Base-by-base conservation (phyloP, 1,284 basidiomycete species). In the Anthracocystis panici-leucophaei region DNA sequence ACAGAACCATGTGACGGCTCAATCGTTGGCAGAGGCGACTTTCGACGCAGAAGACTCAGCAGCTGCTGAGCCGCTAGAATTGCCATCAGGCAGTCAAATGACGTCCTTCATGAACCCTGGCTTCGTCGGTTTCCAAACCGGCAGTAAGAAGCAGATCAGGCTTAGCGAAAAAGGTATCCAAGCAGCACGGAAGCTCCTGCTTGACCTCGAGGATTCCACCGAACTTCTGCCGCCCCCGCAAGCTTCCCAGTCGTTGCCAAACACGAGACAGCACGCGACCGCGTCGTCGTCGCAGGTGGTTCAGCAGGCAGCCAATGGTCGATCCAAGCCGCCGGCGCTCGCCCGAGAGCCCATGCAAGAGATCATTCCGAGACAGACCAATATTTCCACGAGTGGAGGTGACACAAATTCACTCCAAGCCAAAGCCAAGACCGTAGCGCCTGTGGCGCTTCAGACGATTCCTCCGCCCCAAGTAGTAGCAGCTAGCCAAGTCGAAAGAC, bases 111-210 rank as follows among this genome's bases (percentile, higher is more conserved):
- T 75, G 21, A 56, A 65, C 18, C 56, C 66, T 7, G 18, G 50
- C 12, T 77, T 77, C 42, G 58, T 29, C 20, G 76, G 76, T 8
- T 78, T 78, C 49, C 45, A 65, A 38, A 78, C 57, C 3, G 72
- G 54, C 5, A 45, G 56, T 12, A 49, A 58, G 14, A 63, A 72
- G 31, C 59, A 49, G 16, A 54, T 65, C 33, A 62, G 59, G 42
- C 59, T 52, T 3, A 78, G 76, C 53, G 72, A 68, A 14, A 67
- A 68, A 25, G 67, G 59, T 3, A 50, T 78, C 0, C 35, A 67
- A 41, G 53, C 46, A 3, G 76, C 76, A 7, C 58, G 58, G 12
- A 59, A 63, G 46, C 53, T 74, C 10, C 45, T 78, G 42, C 41
- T 55, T 1, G 68, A 78, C 27, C 50, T 75, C 18, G 61, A 71